These are phyloP conservation scores for Centella asiatica DNA, from an alignment of 129 eudicot genomes.

Conservation along the genomic window DNA sequence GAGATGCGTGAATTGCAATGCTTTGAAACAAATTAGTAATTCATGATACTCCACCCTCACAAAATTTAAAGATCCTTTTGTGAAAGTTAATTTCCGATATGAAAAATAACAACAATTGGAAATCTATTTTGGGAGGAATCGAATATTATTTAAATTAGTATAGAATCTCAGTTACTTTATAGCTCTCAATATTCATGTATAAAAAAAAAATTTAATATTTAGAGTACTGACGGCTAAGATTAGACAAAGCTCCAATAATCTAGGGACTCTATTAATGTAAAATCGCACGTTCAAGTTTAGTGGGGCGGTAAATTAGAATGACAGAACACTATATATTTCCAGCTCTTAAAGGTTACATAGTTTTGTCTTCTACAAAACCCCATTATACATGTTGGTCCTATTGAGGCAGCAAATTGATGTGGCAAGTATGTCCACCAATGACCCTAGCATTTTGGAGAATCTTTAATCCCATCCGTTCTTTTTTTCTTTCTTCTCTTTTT, in stretches of 20 bases:
- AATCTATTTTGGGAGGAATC: no score
- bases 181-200: not conserved
- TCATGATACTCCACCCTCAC: no score
- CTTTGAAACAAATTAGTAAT: no score
- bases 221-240: not conserved
- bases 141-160: no score
- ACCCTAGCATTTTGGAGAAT: no score
- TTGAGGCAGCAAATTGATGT: not conserved
- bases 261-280: not conserved
- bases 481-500: no score
- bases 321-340: not conserved
- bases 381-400: not conserved
- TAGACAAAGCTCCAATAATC: conserved; percentile 5
- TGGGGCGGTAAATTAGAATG: not conserved
- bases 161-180: conserved; percentile 2
- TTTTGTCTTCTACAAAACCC: not conserved
- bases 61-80: no score
- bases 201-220: not conserved
- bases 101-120: no score
- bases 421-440: no score
- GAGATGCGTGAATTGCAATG: no score
- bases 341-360: not conserved
- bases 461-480: no score
- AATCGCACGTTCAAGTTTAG: not conserved
- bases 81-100: no score